Evolutionary conservation across 2,329 filamentous ascomycete species (phyloP).

Genomic region (Phaeosphaeriaceae sp.): DNA sequence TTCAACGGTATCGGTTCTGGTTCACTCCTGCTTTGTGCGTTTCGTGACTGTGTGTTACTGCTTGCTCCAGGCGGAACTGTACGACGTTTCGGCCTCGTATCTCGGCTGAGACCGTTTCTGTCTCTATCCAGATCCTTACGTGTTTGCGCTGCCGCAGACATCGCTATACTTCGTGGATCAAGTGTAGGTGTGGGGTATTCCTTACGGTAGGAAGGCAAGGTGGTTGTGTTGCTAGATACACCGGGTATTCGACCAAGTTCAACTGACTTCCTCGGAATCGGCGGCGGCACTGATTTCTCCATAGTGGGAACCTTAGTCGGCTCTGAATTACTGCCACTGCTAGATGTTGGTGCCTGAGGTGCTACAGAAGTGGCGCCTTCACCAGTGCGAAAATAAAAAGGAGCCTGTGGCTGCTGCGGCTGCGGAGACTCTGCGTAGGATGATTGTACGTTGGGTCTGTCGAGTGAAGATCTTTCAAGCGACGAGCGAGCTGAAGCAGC

Average conservation of each 20-base stretch:
- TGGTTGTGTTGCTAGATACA: slow-evolving; percentile 15
- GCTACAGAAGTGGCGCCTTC: slow-evolving; percentile 23
- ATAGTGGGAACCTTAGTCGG: slow-evolving; percentile 14
- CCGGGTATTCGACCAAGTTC: slow-evolving; percentile 16
- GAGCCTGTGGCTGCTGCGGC: slow-evolving; percentile 20
- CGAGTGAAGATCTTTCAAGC: slow-evolving; percentile 34
- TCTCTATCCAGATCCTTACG: slow-evolving; percentile 32
- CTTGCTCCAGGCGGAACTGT: slow-evolving; percentile 15
- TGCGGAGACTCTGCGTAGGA: slow-evolving; percentile 19
- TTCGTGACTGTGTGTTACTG: slow-evolving; percentile 26
- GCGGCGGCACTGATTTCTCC: slow-evolving; percentile 18
- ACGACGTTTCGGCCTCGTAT: slow-evolving; percentile 17
- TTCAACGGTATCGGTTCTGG: slow-evolving; percentile 29
- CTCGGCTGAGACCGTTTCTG: slow-evolving; percentile 20
- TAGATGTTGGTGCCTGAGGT: slow-evolving; percentile 23
- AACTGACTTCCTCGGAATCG: slow-evolving; percentile 31
- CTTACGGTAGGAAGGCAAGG: slow-evolving; percentile 56
- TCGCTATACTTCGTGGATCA: slow-evolving; percentile 34
- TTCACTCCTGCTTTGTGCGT: slow-evolving; percentile 22
- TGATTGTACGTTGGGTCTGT: slow-evolving; percentile 24
- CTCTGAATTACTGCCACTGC: slow-evolving; percentile 20
- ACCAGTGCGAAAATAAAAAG: slow-evolving; percentile 35
- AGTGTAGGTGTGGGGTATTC: slow-evolving; percentile 53
- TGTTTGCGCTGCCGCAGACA: slow-evolving; percentile 42
- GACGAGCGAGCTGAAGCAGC: slow-evolving; percentile 34